Evolutionary conservation across 495 filamentous ascomycete species (phyloP).

Genomic region (Massariosphaeria phaeospora): DNA sequence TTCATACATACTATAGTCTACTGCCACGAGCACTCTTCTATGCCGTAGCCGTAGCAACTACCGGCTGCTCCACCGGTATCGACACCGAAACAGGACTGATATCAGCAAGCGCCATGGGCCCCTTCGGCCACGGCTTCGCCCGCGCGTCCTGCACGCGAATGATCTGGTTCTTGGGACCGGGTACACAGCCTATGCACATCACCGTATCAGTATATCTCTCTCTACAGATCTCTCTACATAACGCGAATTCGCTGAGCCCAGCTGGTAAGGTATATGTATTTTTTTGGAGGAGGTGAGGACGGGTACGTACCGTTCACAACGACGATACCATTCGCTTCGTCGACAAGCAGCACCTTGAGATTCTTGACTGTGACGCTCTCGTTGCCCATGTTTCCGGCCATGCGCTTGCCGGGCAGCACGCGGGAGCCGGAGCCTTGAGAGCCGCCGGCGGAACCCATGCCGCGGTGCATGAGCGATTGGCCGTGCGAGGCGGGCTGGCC

Average conservation of each 20-base stretch:
- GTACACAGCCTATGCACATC: conserved; percentile 27
- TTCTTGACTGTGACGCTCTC: conserved; percentile 84
- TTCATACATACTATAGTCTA: too few relatives aligned
- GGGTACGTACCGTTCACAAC: conserved; percentile 68
- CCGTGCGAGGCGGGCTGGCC: conserved; percentile 93
- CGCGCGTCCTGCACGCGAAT: conserved; percentile 21
- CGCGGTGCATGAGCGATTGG: conserved; percentile 84
- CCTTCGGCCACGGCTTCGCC: conserved; percentile 24
- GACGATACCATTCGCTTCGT: conserved; percentile 77
- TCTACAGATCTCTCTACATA: too few relatives aligned
- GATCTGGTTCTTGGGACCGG: conserved; percentile 23
- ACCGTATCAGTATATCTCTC: too few relatives aligned
- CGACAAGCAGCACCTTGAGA: conserved; percentile 79
- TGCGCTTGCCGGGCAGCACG: conserved; percentile 92
- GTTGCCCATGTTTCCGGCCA: conserved; percentile 92
- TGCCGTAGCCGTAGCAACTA: conserved; percentile 1
- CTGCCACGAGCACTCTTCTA: too few relatives aligned
- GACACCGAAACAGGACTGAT: neutral
- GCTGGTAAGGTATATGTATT: too few relatives aligned
- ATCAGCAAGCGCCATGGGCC: conserved; percentile 18
- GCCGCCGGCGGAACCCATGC: conserved; percentile 80
- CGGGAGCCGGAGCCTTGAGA: conserved; percentile 87
- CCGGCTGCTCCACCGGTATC: neutral
- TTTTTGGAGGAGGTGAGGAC: neutral
- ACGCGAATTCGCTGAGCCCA: too few relatives aligned